phyloP scores from a whole-genome alignment of 208 protist species.

The Leishmania gerbilli region DNA sequence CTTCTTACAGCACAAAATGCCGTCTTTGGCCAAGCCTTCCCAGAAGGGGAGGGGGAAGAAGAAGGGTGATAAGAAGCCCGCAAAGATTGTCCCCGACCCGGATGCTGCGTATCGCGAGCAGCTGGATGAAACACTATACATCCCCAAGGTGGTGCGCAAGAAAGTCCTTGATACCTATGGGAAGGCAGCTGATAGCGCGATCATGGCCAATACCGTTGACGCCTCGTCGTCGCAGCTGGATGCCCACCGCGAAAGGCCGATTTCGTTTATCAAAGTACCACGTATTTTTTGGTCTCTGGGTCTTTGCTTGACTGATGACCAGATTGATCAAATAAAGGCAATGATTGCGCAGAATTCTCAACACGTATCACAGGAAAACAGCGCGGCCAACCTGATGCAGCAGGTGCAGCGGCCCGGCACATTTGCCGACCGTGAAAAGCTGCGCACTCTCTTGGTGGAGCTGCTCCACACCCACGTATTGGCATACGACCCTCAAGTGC shows the following conservation, averaged over 20 bases:
- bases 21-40: constrained; percentile 1
- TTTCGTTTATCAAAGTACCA: constrained; percentile 41
- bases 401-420: not conserved
- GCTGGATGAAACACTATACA: constrained; percentile 50
- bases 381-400: not conserved
- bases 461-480: constrained; percentile 29
- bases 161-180: constrained; percentile 13
- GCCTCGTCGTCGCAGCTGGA: not conserved
- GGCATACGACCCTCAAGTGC: constrained; percentile 32
- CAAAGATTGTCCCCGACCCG: constrained; percentile 37
- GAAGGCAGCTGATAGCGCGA: constrained; percentile 17
- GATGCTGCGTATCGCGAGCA: constrained; percentile 44
- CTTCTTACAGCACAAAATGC: constrained; percentile 9
- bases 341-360: constrained; percentile 17
- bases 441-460: constrained; percentile 25
- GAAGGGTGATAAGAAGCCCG: constrained; percentile 33
- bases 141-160: constrained; percentile 32
- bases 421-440: constrained; percentile 20
- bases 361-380: not conserved
- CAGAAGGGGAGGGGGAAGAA: constrained; percentile 38
- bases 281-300: constrained; percentile 51
- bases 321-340: constrained; percentile 35
- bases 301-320: constrained; percentile 47
- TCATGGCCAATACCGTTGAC: constrained; percentile 13
- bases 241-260: not conserved